These are phyloP conservation scores for Boletellus ananas DNA, from an alignment of 768 basidiomycete genomes.

Conservation along the genomic window DNA sequence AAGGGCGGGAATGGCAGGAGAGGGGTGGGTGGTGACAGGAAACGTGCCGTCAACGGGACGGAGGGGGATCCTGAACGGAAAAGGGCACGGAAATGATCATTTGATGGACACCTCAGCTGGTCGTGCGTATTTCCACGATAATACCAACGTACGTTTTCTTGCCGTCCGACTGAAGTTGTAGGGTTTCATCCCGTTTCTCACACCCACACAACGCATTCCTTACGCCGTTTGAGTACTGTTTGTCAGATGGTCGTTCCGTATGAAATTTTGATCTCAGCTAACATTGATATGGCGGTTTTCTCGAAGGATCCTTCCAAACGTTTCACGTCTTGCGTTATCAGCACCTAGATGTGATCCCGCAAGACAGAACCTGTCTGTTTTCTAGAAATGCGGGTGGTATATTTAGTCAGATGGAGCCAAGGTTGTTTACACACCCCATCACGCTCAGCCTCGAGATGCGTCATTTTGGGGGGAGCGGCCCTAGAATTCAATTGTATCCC, in stretches of 20 bases:
- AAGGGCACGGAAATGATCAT: constrained; percentile 17
- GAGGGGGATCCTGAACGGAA: constrained; percentile 14
- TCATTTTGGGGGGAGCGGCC: background rate
- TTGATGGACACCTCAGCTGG: background rate
- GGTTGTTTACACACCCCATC: background rate
- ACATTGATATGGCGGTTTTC: background rate
- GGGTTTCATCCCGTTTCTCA: background rate
- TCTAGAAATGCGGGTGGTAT: background rate
- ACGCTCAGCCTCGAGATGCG: background rate
- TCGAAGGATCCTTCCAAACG: background rate
- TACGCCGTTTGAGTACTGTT: no score
- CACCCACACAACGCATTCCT: background rate
- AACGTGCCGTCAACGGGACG: constrained; percentile 11
- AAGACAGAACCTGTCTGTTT: background rate
- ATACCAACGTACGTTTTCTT: background rate
- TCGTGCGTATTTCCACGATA: no score
- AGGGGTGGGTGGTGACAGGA: constrained; percentile 4
- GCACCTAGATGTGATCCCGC: background rate
- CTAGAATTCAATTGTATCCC: background rate
- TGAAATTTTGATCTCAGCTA: background rate
- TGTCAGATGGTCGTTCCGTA: no score
- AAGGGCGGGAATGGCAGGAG: background rate
- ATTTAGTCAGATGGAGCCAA: constrained; percentile 2
- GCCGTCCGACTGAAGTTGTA: background rate
- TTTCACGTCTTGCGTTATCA: background rate